A percentile compares a stretch with the other conserved stretches of the same genome.
phyloP scores from a whole-genome alignment of 2,329 filamentous ascomycete species.

The Cytospora paraplurivora region DNA sequence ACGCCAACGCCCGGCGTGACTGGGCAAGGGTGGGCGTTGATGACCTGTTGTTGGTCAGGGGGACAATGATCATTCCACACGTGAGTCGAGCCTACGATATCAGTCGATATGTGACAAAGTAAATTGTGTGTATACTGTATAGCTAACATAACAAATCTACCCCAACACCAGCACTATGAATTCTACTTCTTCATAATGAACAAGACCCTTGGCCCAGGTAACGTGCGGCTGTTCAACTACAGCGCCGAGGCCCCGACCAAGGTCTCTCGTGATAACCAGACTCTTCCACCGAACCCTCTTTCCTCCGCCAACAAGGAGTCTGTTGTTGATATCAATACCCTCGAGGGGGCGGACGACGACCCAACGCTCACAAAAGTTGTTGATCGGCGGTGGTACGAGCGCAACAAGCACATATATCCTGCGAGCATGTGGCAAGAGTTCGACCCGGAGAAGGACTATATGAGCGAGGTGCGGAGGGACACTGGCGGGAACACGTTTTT shows the following conservation, averaged over 20 bases:
- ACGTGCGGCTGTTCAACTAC: slow-evolving; percentile 77
- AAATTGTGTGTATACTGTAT: slow-evolving; percentile 12
- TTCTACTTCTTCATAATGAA: slow-evolving; percentile 98
- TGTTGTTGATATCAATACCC: slow-evolving; percentile 53
- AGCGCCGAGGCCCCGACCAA: slow-evolving; percentile 49
- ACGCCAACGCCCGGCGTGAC: slow-evolving; percentile 69
- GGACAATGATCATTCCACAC: slow-evolving; percentile 90
- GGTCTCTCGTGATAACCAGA: slow-evolving; percentile 5
- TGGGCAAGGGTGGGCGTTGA: slow-evolving; percentile 96
- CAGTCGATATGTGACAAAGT: slow-evolving; percentile 6
- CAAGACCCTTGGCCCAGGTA: slow-evolving; percentile 72
- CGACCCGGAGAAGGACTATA: slow-evolving; percentile 85
- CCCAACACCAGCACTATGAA: slow-evolving; percentile 76
- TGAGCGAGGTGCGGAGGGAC: slow-evolving; percentile 76
- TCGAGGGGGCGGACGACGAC: slow-evolving; percentile 79
- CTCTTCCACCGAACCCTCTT: slow-evolving; percentile 38
- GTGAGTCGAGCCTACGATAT: slow-evolving; percentile 55
- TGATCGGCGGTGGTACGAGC: slow-evolving; percentile 93
- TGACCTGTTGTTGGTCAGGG: slow-evolving; percentile 89
- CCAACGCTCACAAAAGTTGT: slow-evolving; percentile 88
- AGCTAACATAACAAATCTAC: slow-evolving; percentile 32
- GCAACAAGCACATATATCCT: slow-evolving; percentile 97
- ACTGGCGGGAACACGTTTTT: slow-evolving; percentile 92
- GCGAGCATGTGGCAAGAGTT: slow-evolving; percentile 96
- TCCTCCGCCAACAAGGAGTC: slow-evolving; percentile 40